Conservation (phyloP, 192 early-diverging fungal species). For the Coemansia sp. region DNA sequence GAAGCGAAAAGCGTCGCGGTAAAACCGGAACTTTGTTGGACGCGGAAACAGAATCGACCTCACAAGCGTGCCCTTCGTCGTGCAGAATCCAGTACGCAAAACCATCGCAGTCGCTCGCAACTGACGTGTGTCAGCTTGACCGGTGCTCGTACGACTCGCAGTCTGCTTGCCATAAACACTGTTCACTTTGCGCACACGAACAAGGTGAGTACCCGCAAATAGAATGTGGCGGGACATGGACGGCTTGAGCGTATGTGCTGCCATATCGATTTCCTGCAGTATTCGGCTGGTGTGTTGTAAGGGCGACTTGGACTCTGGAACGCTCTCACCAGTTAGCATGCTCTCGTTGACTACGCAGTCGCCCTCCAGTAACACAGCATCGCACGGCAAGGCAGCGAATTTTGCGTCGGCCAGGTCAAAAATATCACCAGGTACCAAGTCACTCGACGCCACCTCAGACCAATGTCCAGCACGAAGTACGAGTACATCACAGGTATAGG, state of each 20-base stretch:
- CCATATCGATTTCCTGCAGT: conserved; percentile 26
- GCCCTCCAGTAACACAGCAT: conserved; percentile 85
- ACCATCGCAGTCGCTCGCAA: conserved; percentile 74
- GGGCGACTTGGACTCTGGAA: conserved; percentile 88
- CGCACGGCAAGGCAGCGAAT: conserved; percentile 75
- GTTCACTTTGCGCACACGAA: conserved; percentile 62
- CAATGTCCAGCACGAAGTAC: conserved; percentile 62
- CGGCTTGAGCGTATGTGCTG: conserved; percentile 39
- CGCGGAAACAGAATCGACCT: conserved; percentile 95
- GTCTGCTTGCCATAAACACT: conserved; percentile 8
- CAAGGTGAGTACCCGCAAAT: conserved; percentile 89
- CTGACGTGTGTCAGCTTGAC: not conserved
- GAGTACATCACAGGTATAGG: conserved; percentile 71
- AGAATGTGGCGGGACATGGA: conserved; percentile 81
- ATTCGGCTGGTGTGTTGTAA: conserved; percentile 29
- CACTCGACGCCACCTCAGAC: conserved; percentile 55
- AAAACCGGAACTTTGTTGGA: conserved; percentile 90
- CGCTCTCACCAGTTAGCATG: conserved; percentile 97
- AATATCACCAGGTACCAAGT: conserved; percentile 93
- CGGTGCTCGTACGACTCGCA: not conserved
- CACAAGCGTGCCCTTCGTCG: conserved; percentile 90
- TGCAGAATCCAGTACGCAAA: conserved; percentile 89
- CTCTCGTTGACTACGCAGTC: conserved; percentile 97
- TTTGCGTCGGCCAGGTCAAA: conserved; percentile 65
- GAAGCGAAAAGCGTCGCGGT: conserved; percentile 92